These are phyloP conservation scores for Metschnikowia kunwiensis DNA, from an alignment of 805 yeast genomes.

Conservation along the genomic window DNA sequence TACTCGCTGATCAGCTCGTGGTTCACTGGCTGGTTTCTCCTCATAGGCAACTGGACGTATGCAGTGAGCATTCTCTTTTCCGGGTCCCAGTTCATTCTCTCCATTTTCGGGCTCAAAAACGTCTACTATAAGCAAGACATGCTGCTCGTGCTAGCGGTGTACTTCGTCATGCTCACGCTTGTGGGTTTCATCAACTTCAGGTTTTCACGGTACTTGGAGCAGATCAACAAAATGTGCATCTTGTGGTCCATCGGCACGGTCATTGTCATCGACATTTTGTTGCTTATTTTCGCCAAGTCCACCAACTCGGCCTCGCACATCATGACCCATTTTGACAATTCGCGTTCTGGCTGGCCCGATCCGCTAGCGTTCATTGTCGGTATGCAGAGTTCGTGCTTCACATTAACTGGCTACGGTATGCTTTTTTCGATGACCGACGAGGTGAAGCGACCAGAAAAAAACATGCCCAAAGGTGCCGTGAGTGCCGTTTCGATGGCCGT, in stretches of 20 bases:
- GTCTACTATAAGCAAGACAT: constrained; percentile 56
- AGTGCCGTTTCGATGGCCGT: constrained; percentile 63
- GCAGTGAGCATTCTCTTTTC: constrained; percentile 70
- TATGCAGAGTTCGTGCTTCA: constrained; percentile 73
- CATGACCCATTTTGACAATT: constrained; percentile 64
- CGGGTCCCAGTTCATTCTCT: constrained; percentile 70
- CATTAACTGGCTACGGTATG: constrained; percentile 81
- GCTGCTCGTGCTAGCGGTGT: constrained; percentile 54
- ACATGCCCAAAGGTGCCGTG: constrained; percentile 71
- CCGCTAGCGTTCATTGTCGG: constrained; percentile 73
- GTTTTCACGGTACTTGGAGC: constrained; percentile 58
- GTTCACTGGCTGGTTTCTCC: constrained; percentile 75
- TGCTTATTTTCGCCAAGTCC: constrained; percentile 54
- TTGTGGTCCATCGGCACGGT: constrained; percentile 74
- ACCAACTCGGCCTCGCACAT: constrained; percentile 60
- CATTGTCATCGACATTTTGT: constrained; percentile 59
- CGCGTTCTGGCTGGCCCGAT: constrained; percentile 73
- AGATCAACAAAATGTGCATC: constrained; percentile 65
- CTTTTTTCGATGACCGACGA: constrained; percentile 80
- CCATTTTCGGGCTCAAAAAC: constrained; percentile 61
- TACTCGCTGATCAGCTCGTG: constrained; percentile 62
- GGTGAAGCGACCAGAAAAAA: constrained; percentile 69
- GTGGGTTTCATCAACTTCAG: constrained; percentile 64
- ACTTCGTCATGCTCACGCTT: constrained; percentile 50
- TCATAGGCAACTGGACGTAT: constrained; percentile 77